phyloP scores from a whole-genome alignment of 805 yeast species.

The Metschnikowia matae region DNA sequence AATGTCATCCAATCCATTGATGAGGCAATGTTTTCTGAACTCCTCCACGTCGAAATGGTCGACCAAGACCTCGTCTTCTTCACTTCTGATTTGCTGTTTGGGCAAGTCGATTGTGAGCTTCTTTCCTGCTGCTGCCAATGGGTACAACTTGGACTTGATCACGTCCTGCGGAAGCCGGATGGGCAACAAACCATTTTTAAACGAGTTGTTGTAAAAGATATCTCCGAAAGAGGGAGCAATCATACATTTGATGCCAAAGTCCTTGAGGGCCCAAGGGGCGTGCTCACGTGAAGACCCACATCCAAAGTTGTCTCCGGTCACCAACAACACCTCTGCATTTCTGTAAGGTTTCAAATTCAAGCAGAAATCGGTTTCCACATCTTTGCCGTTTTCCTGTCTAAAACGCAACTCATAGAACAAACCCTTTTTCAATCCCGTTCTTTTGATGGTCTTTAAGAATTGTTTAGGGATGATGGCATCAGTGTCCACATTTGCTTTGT shows the following conservation, averaged over 20 bases:
- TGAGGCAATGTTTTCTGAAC: slow-evolving; percentile 91
- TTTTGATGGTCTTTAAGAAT: slow-evolving; percentile 93
- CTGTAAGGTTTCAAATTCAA: slow-evolving; percentile 83
- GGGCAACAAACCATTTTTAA: slow-evolving; percentile 92
- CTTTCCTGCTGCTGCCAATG: slow-evolving; percentile 72
- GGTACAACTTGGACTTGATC: slow-evolving; percentile 68
- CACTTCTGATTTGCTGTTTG: slow-evolving; percentile 77
- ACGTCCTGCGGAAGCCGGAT: slow-evolving; percentile 81
- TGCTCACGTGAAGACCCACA: slow-evolving; percentile 99
- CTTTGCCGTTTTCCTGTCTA: slow-evolving; percentile 61
- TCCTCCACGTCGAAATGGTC: slow-evolving; percentile 83
- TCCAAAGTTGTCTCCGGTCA: slow-evolving; percentile 96
- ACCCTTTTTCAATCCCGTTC: slow-evolving; percentile 89
- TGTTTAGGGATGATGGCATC: slow-evolving; percentile 99
- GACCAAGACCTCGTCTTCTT: slow-evolving; percentile 57
- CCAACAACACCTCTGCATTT: slow-evolving; percentile 76
- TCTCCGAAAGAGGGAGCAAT: slow-evolving; percentile 99
- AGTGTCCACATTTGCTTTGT: slow-evolving; percentile 93
- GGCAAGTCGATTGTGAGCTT: slow-evolving; percentile 79
- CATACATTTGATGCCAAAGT: slow-evolving; percentile 92
- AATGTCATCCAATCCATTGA: slow-evolving; percentile 95
- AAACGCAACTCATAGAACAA: slow-evolving; percentile 90
- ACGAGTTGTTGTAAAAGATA: slow-evolving; percentile 94
- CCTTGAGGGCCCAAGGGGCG: slow-evolving; percentile 99
- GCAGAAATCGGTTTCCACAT: slow-evolving; percentile 81